Conservation (phyloP, 1,284 basidiomycete genomes). For the Malassezia japonica region DNA sequence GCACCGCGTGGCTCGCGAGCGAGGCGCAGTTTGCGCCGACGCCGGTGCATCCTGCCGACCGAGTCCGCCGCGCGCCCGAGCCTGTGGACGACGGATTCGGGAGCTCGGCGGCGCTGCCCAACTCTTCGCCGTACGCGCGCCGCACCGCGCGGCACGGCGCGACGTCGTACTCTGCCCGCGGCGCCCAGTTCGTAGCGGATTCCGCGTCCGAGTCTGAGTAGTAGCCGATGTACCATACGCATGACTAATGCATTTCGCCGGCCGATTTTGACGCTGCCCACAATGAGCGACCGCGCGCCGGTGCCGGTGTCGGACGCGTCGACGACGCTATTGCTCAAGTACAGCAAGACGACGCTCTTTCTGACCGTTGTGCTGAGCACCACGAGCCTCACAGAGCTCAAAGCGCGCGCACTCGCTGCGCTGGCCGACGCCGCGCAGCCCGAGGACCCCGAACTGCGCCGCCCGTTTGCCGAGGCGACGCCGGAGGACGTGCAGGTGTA, state of each 20-base stretch:
- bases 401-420: background rate
- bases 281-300: background rate
- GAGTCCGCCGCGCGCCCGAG: background rate
- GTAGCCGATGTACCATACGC: background rate
- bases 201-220: background rate
- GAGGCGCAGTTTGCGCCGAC: background rate
- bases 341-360: slow-evolving; percentile 10
- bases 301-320: slow-evolving; percentile 3
- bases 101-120: background rate
- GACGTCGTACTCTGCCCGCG: too few relatives aligned
- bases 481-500: slow-evolving; percentile 7
- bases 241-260: background rate
- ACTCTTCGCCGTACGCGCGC: slow-evolving; percentile 9
- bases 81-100: slow-evolving; percentile 5
- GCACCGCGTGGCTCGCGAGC: background rate
- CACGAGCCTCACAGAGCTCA: slow-evolving; percentile 6
- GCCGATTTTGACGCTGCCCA: background rate
- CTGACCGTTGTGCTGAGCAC: background rate
- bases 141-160: background rate
- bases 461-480: slow-evolving; percentile 4
- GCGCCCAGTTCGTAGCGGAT: too few relatives aligned
- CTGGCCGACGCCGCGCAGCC: slow-evolving; percentile 10
- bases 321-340: slow-evolving; percentile 10
- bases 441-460: background rate
- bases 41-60: too few relatives aligned